phyloP scores from a whole-genome alignment of 305 asterid species.

The Solanum aculeatissimum region DNA sequence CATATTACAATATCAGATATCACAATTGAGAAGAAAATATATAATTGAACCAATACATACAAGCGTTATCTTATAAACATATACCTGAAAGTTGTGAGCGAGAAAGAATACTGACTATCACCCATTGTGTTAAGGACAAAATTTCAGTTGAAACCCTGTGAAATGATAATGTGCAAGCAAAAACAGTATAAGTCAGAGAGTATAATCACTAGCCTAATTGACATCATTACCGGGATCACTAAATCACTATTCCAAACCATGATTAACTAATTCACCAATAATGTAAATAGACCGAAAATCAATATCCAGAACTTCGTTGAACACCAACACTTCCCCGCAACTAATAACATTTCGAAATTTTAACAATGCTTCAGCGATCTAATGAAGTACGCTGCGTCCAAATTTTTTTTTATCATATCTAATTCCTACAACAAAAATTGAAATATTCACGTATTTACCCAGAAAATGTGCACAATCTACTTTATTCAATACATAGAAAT shows the following conservation, averaged over 20 bases:
- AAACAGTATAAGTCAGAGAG: not conserved
- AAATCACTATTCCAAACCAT: not conserved
- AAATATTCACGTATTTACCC: not conserved
- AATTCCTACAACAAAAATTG: not conserved
- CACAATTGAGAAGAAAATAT: not conserved
- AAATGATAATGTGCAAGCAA: not conserved
- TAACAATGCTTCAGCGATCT: not conserved
- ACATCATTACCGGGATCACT: not conserved
- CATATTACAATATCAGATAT: not conserved
- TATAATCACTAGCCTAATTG: not conserved
- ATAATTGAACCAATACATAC: not conserved
- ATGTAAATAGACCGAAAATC: not conserved
- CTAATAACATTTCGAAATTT: not conserved
- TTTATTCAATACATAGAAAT: not conserved
- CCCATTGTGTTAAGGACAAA: slow-evolving; percentile 35
- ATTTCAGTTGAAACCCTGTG: not conserved
- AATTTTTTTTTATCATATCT: not conserved
- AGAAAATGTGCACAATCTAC: not conserved
- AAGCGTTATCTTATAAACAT: not conserved
- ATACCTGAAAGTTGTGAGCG: slow-evolving; percentile 96
- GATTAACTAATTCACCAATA: not conserved
- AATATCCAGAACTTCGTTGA: not conserved
- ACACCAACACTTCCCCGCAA: not conserved
- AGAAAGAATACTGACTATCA: slow-evolving; percentile 94
- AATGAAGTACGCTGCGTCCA: not conserved